A percentile compares a stretch with the other conserved stretches of the same genome.
phyloP scores from a whole-genome alignment of 805 yeast species.

The Candida dajiaensis region DNA sequence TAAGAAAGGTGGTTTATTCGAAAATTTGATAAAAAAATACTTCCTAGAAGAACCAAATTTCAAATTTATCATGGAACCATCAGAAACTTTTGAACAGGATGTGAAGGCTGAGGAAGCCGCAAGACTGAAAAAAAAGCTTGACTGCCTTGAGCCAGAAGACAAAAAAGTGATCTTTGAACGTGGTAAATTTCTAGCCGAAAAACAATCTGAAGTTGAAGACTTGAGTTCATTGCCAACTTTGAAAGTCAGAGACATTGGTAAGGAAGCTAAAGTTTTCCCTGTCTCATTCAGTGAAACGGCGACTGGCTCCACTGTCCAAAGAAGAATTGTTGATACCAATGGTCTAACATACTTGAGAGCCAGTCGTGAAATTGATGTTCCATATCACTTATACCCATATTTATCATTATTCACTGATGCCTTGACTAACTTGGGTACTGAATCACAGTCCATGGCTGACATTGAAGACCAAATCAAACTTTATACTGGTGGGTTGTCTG shows the following conservation, averaged over 20 bases:
- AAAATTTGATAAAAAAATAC: slow-evolving; percentile 48
- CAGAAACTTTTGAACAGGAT: slow-evolving; percentile 43
- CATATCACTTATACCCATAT: slow-evolving; percentile 57
- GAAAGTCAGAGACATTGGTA: slow-evolving; percentile 64
- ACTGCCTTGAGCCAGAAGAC: slow-evolving; percentile 47
- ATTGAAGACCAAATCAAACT: slow-evolving; percentile 81
- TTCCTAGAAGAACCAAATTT: slow-evolving; percentile 53
- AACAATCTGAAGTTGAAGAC: slow-evolving; percentile 68
- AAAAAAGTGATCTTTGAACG: slow-evolving; percentile 50
- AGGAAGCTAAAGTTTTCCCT: slow-evolving; percentile 37
- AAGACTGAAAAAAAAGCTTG: slow-evolving; percentile 41
- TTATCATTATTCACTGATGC: slow-evolving; percentile 76
- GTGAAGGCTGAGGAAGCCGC: slow-evolving; percentile 50
- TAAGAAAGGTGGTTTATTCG: slow-evolving; percentile 48
- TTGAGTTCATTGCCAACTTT: slow-evolving; percentile 76
- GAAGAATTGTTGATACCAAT: slow-evolving; percentile 63
- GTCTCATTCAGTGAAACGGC: slow-evolving; percentile 25
- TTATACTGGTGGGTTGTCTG: slow-evolving; percentile 77
- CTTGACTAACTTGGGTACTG: slow-evolving; percentile 84
- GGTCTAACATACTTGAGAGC: slow-evolving; percentile 77
- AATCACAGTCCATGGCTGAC: slow-evolving; percentile 59
- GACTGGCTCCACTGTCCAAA: slow-evolving; percentile 27
- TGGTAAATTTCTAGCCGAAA: slow-evolving; percentile 52
- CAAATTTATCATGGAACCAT: slow-evolving; percentile 73
- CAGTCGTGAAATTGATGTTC: slow-evolving; percentile 55